Evolutionary conservation across 129 eudicot genomes (phyloP), one percentile per base, ranked within the genome.

Genomic region (Erigeron canadensis): DNA sequence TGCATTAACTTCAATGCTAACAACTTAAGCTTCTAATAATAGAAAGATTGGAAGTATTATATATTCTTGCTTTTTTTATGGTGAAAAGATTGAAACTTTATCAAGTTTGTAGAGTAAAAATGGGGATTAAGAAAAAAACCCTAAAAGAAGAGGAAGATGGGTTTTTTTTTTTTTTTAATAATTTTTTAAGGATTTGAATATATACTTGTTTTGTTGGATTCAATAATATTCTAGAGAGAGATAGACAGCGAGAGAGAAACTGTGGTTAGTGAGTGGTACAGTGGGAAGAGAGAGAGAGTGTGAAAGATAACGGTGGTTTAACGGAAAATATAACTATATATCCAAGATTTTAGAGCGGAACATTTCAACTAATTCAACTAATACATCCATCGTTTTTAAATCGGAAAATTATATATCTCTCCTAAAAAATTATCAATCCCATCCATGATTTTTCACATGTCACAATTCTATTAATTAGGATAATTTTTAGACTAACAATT

Each of bases 61-160:
- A n/a, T n/a, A n/a, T n/a, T n/a, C n/a, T n/a, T n/a, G n/a, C n/a
- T n/a, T n/a, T n/a, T n/a, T n/a, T n/a, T 45, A 60, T 63, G 11
- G 69, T 53, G 54, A 69, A 69, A 68, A 7, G 68, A 64, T 43
- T 19, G 50, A 9, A 9, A 70, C 21, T 71, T 34, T 63, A 28
- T 28, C 3, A 28, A 28, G 3, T 3, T 28, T 28, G 34, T 28
- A 28, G 57, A 51, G 39, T 75, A 65, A 66, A 50, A 69, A 39
- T 41, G 34, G 68, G 7, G 72, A 70, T 53, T 55, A 64, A 22
- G 54, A 74, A 76, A 68, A 77, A 80, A 75, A 69, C 84, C 84
- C 84, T 80, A 63, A 45, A 80, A 70, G 50, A 68, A 63, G 55
- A 70, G 56, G 69, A 28, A 56, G 34, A 59, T 47, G 69, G 80